Evolutionary conservation across 345 rosid genomes (phyloP).

Genomic region (Mallotus nudiflorus): DNA sequence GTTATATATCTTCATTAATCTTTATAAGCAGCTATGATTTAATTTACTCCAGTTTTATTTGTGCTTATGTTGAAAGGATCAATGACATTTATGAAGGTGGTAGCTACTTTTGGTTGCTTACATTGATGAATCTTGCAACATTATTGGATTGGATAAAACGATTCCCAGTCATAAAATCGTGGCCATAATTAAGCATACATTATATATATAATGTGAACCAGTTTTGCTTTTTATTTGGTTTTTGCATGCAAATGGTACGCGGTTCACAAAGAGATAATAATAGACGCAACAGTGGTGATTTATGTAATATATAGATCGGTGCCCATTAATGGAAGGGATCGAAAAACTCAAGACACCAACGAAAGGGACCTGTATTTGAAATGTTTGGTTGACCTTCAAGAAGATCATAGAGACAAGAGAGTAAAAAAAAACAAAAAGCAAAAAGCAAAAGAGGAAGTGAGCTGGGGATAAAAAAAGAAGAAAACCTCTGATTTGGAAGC

Average conservation of each 20-base stretch:
- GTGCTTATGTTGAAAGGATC: too few relatives aligned
- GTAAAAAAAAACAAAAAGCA: conserved; percentile 14
- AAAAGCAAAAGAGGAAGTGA: too few relatives aligned
- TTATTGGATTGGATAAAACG: background rate
- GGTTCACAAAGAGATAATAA: background rate
- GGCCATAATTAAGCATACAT: background rate
- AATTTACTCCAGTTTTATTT: too few relatives aligned
- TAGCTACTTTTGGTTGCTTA: background rate
- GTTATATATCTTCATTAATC: background rate
- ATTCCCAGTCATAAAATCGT: background rate
- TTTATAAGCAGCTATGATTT: too few relatives aligned
- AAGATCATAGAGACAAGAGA: conserved; percentile 11
- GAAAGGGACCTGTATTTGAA: conserved; percentile 16
- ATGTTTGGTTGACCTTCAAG: conserved; percentile 22
- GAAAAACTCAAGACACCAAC: conserved; percentile 3
- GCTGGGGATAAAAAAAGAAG: conserved; percentile 1
- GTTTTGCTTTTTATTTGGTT: background rate
- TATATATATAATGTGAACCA: background rate
- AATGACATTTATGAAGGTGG: background rate
- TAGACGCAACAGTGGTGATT: background rate
- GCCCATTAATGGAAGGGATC: background rate
- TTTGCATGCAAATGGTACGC: background rate
- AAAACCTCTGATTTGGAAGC: conserved; percentile 19
- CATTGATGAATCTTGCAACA: background rate
- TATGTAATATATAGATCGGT: too few relatives aligned